Conservation (phyloP, 257 asterid species). For the Solanum piurae region DNA sequence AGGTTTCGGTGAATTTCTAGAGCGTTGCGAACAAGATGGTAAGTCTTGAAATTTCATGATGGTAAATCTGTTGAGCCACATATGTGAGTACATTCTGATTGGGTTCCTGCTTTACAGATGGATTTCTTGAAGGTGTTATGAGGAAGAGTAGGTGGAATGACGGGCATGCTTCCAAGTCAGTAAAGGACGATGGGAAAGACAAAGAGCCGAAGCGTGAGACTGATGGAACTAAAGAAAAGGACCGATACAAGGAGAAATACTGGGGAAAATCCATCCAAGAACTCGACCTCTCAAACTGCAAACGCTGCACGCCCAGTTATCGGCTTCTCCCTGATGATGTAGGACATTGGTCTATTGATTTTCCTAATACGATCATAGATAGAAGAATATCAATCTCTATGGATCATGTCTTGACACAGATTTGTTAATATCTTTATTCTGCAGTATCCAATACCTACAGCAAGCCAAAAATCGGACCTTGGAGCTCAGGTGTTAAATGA, state of each 20-base stretch:
- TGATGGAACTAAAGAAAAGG: slow-evolving; percentile 81
- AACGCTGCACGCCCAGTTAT: slow-evolving; percentile 86
- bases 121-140: slow-evolving; percentile 84
- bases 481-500: slow-evolving; percentile 85
- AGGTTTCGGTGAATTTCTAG: slow-evolving; percentile 75
- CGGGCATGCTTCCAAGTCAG: slow-evolving; percentile 60
- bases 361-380: background rate
- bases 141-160: slow-evolving; percentile 80
- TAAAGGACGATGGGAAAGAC: slow-evolving; percentile 63
- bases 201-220: slow-evolving; percentile 71
- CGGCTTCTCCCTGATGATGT: slow-evolving; percentile 99
- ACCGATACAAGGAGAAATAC: slow-evolving; percentile 60
- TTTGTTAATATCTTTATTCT: slow-evolving; percentile 6
- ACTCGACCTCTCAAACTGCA: slow-evolving; percentile 82
- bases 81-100: slow-evolving; percentile 16
- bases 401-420: background rate
- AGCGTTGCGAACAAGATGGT: slow-evolving; percentile 88
- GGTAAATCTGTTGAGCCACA: background rate
- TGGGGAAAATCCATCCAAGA: slow-evolving; percentile 96
- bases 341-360: slow-evolving; percentile 9
- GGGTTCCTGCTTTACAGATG: slow-evolving; percentile 54
- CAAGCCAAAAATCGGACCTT: slow-evolving; percentile 89
- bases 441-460: slow-evolving; percentile 85
- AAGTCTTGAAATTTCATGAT: slow-evolving; percentile 13
- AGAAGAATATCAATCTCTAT: background rate